phyloP scores from a whole-genome alignment of 2,329 filamentous ascomycete genomes.

The Penicillium capsulatum region DNA sequence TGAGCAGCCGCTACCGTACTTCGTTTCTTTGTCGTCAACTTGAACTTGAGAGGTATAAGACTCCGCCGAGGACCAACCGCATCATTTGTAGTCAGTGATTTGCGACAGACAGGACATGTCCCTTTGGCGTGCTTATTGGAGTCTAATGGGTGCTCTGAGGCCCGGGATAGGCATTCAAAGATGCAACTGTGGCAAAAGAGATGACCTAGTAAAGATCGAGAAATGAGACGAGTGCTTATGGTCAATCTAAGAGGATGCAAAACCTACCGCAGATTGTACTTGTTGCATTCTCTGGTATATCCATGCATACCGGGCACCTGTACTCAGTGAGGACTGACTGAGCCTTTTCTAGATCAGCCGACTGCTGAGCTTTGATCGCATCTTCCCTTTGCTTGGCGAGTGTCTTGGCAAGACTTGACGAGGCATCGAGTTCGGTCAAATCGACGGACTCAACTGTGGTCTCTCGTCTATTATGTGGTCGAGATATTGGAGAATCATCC shows the following conservation, averaged over 20 bases:
- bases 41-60: conserved; percentile 38
- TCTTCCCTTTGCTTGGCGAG: conserved; percentile 53
- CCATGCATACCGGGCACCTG: conserved; percentile 62
- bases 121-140: conserved; percentile 33
- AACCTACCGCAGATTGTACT: conserved; percentile 57
- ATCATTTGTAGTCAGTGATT: conserved; percentile 38
- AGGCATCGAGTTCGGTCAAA: conserved; percentile 45
- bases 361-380: conserved; percentile 46
- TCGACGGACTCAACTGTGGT: conserved; percentile 48
- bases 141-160: conserved; percentile 47
- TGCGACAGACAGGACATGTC: conserved; percentile 46
- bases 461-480: conserved; percentile 2
- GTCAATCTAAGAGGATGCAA: neutral
- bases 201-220: conserved; percentile 46
- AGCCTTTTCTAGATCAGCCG: conserved; percentile 25
- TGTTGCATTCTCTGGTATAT: conserved; percentile 56
- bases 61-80: conserved; percentile 32
- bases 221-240: too few relatives aligned
- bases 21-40: conserved; percentile 32
- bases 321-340: conserved; percentile 45
- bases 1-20: neutral
- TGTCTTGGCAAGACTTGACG: conserved; percentile 40
- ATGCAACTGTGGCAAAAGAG: conserved; percentile 63
- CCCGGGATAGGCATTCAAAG: conserved; percentile 55
- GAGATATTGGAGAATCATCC: conserved; percentile 8